phyloP scores from a whole-genome alignment of 352 stramenopile species.

The Pythium apleroticum region DNA sequence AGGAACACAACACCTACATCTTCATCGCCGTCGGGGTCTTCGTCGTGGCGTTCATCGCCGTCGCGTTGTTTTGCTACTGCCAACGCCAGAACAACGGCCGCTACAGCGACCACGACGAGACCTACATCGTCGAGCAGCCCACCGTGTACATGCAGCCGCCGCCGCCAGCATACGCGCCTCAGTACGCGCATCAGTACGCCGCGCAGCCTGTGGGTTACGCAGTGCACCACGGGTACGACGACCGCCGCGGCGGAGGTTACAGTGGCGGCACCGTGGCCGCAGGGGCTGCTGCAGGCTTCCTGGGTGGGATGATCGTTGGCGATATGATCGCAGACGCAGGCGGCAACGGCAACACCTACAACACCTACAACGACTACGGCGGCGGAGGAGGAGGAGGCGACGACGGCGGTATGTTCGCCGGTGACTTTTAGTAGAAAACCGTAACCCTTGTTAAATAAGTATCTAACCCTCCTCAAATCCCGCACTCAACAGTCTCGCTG shows the following conservation, averaged over 20 bases:
- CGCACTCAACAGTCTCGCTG: too few species aligned
- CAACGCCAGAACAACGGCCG: background rate
- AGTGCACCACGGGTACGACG: background rate
- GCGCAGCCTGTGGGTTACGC: background rate
- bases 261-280: constrained; percentile 9
- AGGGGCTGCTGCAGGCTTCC: constrained; percentile 10
- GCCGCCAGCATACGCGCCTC: background rate
- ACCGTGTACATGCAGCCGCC: background rate
- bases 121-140: background rate
- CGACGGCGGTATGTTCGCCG: constrained; percentile 11
- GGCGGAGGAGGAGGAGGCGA: constrained; percentile 1
- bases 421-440: constrained; percentile 7
- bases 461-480: background rate
- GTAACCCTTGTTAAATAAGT: background rate
- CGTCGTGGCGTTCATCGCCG: constrained; percentile 11
- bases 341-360: constrained; percentile 3
- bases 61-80: constrained; percentile 21
- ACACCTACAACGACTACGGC: background rate
- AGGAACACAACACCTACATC: constrained; percentile 12
- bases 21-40: constrained; percentile 17
- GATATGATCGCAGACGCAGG: constrained; percentile 15
- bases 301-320: constrained; percentile 16
- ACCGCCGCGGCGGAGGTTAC: background rate
- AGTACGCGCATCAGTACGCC: constrained; percentile 1
- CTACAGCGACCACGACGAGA: background rate